A percentile compares a stretch with the other conserved stretches of the same genome.
These are phyloP conservation scores for Russula sp. DNA, from an alignment of 768 basidiomycete genomes.

Conservation along the genomic window DNA sequence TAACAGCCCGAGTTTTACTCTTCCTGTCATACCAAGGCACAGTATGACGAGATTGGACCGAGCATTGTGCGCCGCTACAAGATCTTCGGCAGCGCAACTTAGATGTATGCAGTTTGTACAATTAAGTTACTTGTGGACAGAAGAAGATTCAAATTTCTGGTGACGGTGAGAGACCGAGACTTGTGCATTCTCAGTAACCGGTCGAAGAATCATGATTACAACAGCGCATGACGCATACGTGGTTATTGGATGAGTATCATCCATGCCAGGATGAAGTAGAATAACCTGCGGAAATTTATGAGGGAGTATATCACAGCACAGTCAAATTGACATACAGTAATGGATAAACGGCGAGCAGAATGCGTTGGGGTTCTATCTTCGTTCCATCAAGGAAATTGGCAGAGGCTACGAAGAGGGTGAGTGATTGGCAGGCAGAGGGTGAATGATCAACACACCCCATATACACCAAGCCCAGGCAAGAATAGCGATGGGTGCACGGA, in stretches of 20 bases:
- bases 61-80: constrained; percentile 90
- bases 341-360: constrained; percentile 94
- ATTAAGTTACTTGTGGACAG: constrained; percentile 16
- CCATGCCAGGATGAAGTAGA: constrained; percentile 94
- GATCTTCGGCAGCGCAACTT: constrained; percentile 87
- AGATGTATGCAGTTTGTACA: constrained; percentile 26
- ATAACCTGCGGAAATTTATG: constrained; percentile 46
- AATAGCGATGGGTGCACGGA: constrained; percentile 81
- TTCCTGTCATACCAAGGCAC: constrained; percentile 89
- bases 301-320: constrained; percentile 13
- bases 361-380: constrained; percentile 84
- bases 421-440: not conserved
- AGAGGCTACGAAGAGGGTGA: constrained; percentile 50
- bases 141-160: constrained; percentile 18
- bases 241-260: constrained; percentile 88
- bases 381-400: constrained; percentile 96
- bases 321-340: constrained; percentile 57
- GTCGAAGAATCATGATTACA: constrained; percentile 3
- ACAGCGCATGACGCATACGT: not conserved
- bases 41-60: constrained; percentile 90
- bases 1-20: constrained; percentile 89
- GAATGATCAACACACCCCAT: constrained; percentile 65
- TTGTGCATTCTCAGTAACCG: constrained; percentile 1
- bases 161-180: constrained; percentile 1
- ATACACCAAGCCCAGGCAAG: constrained; percentile 94